A percentile compares a stretch with the other conserved stretches of the same genome.
phyloP scores from a whole-genome alignment of 73 alveolate genomes.

The Loxodes magnus region DNA sequence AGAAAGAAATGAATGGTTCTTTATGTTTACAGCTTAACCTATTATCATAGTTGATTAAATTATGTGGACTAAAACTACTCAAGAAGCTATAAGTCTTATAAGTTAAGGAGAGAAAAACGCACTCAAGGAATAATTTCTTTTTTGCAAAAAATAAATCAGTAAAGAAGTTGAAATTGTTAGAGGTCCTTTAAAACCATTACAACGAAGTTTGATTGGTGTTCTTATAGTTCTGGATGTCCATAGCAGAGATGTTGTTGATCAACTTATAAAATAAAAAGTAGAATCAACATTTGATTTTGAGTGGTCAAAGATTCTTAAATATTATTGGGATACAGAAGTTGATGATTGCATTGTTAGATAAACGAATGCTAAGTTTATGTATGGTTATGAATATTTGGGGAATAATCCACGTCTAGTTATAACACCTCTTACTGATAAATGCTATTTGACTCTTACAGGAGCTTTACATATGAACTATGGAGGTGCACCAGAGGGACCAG shows the following conservation, averaged over 20 bases:
- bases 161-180: conserved; percentile 89
- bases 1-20: conserved; percentile 92
- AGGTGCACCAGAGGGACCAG: conserved; percentile 97
- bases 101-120: conserved; percentile 83
- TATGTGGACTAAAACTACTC: conserved; percentile 94
- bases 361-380: conserved; percentile 89
- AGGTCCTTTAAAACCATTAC: conserved; percentile 70
- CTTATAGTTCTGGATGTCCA: conserved; percentile 96
- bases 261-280: conserved; percentile 54
- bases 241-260: conserved; percentile 95
- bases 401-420: conserved; percentile 94
- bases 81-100: conserved; percentile 73
- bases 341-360: conserved; percentile 84
- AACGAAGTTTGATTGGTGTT: conserved; percentile 94
- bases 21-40: conserved; percentile 89
- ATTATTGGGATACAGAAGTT: conserved; percentile 92
- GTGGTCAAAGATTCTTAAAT: conserved; percentile 95
- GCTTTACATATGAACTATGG: conserved; percentile 91
- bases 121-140: conserved; percentile 77
- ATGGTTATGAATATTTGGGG: conserved; percentile 91
- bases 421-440: conserved; percentile 93
- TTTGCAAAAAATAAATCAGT: conserved; percentile 44
- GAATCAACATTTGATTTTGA: conserved; percentile 63
- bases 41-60: conserved; percentile 90
- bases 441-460: conserved; percentile 89